Percentiles rank a stretch among this genome's conserved stretches.
Evolutionary conservation across 106 monocot species (phyloP).

Genomic region (Acanthochlamys bracteata): DNA sequence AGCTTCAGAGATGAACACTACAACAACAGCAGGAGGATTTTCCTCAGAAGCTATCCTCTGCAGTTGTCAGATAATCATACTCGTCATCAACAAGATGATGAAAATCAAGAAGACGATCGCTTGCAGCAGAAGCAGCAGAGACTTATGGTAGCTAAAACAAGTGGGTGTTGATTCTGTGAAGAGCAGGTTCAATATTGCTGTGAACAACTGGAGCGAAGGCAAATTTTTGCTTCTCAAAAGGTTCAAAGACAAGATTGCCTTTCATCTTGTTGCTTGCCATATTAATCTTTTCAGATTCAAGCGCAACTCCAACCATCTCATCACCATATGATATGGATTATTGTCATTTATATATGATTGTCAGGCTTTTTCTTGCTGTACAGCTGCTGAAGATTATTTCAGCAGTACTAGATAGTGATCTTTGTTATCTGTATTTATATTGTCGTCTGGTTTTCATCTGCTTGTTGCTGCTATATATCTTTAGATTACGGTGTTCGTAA

Average conservation of each 20-base stretch:
- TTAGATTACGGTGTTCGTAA: too few relatives aligned
- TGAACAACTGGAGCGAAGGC: conserved; percentile 45
- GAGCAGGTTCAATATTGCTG: conserved; percentile 22
- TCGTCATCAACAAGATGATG: neutral
- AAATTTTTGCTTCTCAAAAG: conserved; percentile 39
- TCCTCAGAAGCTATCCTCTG: conserved; percentile 18
- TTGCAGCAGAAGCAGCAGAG: neutral
- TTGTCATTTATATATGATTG: too few relatives aligned
- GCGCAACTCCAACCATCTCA: too few relatives aligned
- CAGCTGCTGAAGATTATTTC: too few relatives aligned
- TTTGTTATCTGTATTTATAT: too few relatives aligned
- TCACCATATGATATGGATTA: too few relatives aligned
- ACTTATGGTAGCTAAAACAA: neutral
- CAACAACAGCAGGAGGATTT: conserved; percentile 15
- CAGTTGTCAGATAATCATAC: conserved; percentile 4
- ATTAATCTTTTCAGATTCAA: conserved; percentile 33
- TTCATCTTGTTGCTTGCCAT: conserved; percentile 45
- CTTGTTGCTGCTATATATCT: too few relatives aligned
- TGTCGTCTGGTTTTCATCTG: too few relatives aligned
- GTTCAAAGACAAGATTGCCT: conserved; percentile 41
- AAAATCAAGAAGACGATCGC: neutral
- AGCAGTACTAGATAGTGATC: too few relatives aligned
- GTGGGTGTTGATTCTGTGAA: conserved; percentile 1
- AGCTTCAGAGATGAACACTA: conserved; percentile 16
- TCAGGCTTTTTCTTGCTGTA: too few relatives aligned